Evolutionary conservation across 495 filamentous ascomycete species (phyloP).

Genomic region (Cryomyces minteri): DNA sequence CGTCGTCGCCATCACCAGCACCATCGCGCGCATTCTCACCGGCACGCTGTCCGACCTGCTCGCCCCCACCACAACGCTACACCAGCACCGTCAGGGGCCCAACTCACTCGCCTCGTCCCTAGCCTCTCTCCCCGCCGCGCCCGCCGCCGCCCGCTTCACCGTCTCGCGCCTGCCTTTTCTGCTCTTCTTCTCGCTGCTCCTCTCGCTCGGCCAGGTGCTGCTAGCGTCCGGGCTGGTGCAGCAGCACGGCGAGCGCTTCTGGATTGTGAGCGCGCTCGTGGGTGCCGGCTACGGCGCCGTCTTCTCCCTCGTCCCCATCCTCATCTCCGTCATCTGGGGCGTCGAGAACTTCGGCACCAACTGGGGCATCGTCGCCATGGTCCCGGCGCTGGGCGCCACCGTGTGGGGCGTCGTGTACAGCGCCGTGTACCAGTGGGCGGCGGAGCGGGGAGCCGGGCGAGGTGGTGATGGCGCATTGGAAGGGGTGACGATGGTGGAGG

Average conservation of each 20-base stretch:
- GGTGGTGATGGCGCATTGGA: conserved; percentile 7
- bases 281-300: conserved; percentile 85
- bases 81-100: conserved; percentile 14
- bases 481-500: conserved; percentile 16
- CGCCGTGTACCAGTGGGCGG: conserved; percentile 47
- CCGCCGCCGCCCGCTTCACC: conserved; percentile 24
- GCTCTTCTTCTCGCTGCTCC: conserved; percentile 49
- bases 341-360: conserved; percentile 98
- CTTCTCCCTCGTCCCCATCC: conserved; percentile 78
- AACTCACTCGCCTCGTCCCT: conserved; percentile 19
- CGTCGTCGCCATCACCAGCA: conserved; percentile 77
- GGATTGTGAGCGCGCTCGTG: conserved; percentile 59
- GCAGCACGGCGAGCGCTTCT: conserved; percentile 48
- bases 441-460: conserved; percentile 11
- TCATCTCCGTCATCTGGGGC: conserved; percentile 89
- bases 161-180: conserved; percentile 70
- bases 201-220: conserved; percentile 58
- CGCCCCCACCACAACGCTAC: conserved; percentile 38
- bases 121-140: conserved; percentile 11
- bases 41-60: conserved; percentile 77
- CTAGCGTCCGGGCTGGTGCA: conserved; percentile 56
- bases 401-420: conserved; percentile 77
- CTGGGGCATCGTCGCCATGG: conserved; percentile 86
- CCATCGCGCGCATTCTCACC: conserved; percentile 66
- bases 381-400: conserved; percentile 68